Conservation (phyloP, 257 asterid species). For the Solanum appendiculatum region DNA sequence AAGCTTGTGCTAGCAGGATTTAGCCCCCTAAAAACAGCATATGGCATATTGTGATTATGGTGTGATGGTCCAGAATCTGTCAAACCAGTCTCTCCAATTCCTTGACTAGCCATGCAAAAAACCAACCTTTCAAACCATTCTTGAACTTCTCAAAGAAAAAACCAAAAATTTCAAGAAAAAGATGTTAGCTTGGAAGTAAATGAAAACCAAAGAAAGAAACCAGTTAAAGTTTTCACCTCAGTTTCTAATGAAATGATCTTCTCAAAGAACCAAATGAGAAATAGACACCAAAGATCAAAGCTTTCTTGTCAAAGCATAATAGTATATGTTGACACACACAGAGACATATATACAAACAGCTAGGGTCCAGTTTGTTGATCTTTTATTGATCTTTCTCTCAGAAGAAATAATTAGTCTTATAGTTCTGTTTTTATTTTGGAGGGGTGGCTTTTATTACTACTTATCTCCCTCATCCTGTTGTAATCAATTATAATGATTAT, state of each 20-base stretch:
- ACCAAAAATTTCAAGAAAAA: background rate
- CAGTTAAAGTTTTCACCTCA: background rate
- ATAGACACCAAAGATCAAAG: background rate
- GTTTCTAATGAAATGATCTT: background rate
- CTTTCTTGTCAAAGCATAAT: constrained; percentile 3
- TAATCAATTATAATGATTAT: constrained; percentile 10
- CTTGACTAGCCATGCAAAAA: constrained; percentile 65
- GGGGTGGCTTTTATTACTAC: constrained; percentile 6
- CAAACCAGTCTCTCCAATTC: constrained; percentile 31
- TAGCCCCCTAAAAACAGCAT: constrained; percentile 44
- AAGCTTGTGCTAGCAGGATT: constrained; percentile 41
- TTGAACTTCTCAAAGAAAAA: background rate
- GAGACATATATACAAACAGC: constrained; percentile 15
- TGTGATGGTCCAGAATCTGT: constrained; percentile 19
- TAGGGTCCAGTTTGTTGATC: constrained; percentile 17
- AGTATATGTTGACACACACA: background rate
- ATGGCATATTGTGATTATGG: constrained; percentile 34
- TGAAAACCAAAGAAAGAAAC: background rate
- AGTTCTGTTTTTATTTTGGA: constrained; percentile 17
- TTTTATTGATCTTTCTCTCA: constrained; percentile 16
- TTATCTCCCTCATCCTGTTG: background rate
- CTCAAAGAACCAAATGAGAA: background rate
- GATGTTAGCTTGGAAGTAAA: background rate
- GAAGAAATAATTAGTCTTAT: constrained; percentile 39
- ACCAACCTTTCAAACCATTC: constrained; percentile 30